Base-by-base conservation (phyloP, 768 basidiomycete species). In the Tulasnella sp. region DNA sequence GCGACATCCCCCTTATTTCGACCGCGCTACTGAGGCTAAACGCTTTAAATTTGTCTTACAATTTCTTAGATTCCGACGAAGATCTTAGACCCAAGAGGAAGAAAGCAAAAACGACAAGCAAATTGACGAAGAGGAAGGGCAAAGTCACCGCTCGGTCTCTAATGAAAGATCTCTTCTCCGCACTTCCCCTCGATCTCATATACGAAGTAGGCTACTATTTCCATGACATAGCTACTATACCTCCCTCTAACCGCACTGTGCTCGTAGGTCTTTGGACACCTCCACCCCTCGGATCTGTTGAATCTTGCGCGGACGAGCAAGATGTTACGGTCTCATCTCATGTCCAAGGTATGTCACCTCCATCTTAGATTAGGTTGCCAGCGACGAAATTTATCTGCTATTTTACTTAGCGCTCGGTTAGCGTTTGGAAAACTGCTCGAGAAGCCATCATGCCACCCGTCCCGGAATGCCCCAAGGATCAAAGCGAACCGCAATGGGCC, bases 401-500 rank as follows among this genome's bases (percentile, higher is more conserved):
- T 11, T 1, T 3, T n/a, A n/a, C 2, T 7, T 39, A 74, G 73
- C 45, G 31, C 52, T 74, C 73, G 15, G 2, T 67, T 14, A 74
- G 25, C 29, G 39, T 67, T 29, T 74, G 73, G 73, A 74, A 67
- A 37, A 31, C 9, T 1, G 73, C 73, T 0, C 45, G 73, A 0
- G 22, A 34, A 22, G 54, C 38, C 19, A 40, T 72, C 22, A 7
- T 9, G 0, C 36, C 45, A 8, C 2, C 37, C 0, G 73, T 74
- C 1, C 73, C 73, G 6, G 54, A 74, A 7, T 74, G 54, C 37
- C 73, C 73, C 22, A 29, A 42, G 37, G 73, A 58, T n/a, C 73
- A 74, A 49, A 74, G 73, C 36, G 73, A 74, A 38, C 73, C 73
- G 34, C 73, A 74, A 38, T 74, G 73, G 73, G 73, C 73, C 6